Percentiles rank a stretch among this genome's conserved stretches.
These are phyloP conservation scores for Ophiostoma piceae DNA, from an alignment of 2,329 filamentous ascomycete species.

Conservation along the genomic window DNA sequence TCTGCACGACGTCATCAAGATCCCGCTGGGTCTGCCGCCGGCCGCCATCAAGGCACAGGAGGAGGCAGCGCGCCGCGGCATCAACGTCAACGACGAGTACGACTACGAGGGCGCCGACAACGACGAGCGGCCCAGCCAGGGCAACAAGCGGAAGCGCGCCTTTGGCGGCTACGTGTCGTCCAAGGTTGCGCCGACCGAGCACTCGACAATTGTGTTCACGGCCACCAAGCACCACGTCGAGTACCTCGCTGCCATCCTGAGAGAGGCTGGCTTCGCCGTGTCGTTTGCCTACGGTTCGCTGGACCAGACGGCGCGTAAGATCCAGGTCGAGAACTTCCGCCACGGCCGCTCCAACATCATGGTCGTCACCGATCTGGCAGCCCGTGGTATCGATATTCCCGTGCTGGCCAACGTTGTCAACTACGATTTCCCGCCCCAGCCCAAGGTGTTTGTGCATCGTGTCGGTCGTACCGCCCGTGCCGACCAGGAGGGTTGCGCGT, in stretches of 20 bases:
- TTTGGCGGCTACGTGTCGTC: slow-evolving; percentile 48
- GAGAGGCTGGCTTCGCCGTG: slow-evolving; percentile 74
- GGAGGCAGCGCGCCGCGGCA: background rate
- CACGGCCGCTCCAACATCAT: slow-evolving; percentile 79
- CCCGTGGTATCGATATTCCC: slow-evolving; percentile 95
- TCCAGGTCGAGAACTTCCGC: slow-evolving; percentile 87
- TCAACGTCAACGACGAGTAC: slow-evolving; percentile 10
- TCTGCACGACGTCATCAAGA: slow-evolving; percentile 84
- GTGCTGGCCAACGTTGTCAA: slow-evolving; percentile 96
- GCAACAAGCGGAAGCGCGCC: slow-evolving; percentile 70
- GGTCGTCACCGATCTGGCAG: slow-evolving; percentile 94
- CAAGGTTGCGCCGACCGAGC: slow-evolving; percentile 70
- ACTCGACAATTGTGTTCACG: slow-evolving; percentile 92
- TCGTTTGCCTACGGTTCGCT: slow-evolving; percentile 93
- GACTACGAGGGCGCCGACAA: background rate
- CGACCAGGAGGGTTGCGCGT: slow-evolving; percentile 88
- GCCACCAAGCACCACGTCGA: slow-evolving; percentile 98
- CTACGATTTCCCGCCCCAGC: slow-evolving; percentile 94
- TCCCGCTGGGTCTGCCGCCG: slow-evolving; percentile 65
- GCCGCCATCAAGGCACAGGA: slow-evolving; percentile 40
- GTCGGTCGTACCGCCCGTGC: slow-evolving; percentile 95
- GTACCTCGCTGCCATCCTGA: slow-evolving; percentile 78
- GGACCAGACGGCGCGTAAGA: slow-evolving; percentile 87
- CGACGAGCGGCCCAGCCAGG: background rate
- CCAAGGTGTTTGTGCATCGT: slow-evolving; percentile 93